A percentile compares a stretch with the other conserved stretches of the same genome.
Evolutionary conservation across 495 filamentous ascomycete species (phyloP).

Genomic region (Niebla homalea): DNA sequence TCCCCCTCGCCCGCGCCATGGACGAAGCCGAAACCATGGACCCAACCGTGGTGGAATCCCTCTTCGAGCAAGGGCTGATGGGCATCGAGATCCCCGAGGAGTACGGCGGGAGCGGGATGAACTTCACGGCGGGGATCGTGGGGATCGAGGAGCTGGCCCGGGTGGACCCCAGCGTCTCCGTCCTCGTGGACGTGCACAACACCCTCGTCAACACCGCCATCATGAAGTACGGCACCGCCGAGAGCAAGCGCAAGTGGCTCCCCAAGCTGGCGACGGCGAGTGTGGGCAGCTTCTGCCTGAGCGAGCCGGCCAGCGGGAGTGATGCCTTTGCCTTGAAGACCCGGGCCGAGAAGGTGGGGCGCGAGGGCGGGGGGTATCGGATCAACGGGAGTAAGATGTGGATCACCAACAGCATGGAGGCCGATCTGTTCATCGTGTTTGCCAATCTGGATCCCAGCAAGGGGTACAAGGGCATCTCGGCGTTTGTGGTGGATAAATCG

Average conservation of each 20-base stretch:
- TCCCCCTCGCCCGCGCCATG: constrained; percentile 93
- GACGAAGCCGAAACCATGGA: constrained; percentile 97
- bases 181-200: constrained; percentile 93
- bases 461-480: constrained; percentile 91
- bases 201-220: constrained; percentile 93
- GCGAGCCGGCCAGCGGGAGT: constrained; percentile 82
- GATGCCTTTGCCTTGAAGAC: constrained; percentile 94
- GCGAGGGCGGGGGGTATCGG: constrained; percentile 61
- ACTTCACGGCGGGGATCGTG: constrained; percentile 91
- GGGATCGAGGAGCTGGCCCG: constrained; percentile 94
- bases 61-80: constrained; percentile 98
- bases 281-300: constrained; percentile 92
- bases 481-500: constrained; percentile 87
- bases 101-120: constrained; percentile 93
- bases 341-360: constrained; percentile 47
- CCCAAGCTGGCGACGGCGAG: constrained; percentile 79
- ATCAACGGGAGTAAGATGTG: constrained; percentile 96
- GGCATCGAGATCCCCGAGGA: constrained; percentile 95
- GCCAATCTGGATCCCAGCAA: constrained; percentile 81
- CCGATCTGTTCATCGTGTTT: constrained; percentile 93
- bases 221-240: constrained; percentile 65
- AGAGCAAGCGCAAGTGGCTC: constrained; percentile 70
- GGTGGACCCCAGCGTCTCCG: constrained; percentile 87
- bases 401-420: constrained; percentile 95
- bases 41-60: constrained; percentile 66